Evolutionary conservation across 2,329 filamentous ascomycete species (phyloP).

Genomic region (Trichoderma afroharzianum): DNA sequence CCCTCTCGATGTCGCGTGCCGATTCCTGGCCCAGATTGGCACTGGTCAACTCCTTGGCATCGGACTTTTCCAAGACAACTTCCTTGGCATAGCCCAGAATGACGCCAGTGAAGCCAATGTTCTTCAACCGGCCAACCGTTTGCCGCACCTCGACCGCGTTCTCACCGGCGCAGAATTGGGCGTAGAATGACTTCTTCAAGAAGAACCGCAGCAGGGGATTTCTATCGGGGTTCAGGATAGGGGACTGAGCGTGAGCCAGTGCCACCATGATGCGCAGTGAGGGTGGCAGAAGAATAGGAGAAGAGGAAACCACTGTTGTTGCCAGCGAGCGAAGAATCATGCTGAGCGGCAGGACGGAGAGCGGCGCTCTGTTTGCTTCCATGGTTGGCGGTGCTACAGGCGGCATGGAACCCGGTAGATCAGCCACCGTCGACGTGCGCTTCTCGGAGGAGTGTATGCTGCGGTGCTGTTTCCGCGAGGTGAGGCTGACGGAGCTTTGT

Average conservation of each 20-base stretch:
- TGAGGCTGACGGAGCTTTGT: not conserved
- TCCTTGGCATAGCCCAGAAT: constrained; percentile 83
- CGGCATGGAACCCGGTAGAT: constrained; percentile 31
- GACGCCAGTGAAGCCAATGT: constrained; percentile 76
- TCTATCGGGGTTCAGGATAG: constrained; percentile 67
- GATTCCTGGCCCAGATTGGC: constrained; percentile 46
- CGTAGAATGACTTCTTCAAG: constrained; percentile 81
- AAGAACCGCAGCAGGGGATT: constrained; percentile 68
- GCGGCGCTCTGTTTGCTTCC: constrained; percentile 39
- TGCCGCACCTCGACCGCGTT: constrained; percentile 62
- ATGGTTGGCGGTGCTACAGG: constrained; percentile 24
- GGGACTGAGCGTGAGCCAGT: constrained; percentile 65
- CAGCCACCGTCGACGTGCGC: constrained; percentile 34
- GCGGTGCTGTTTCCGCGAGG: constrained; percentile 22
- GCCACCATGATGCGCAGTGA: constrained; percentile 65
- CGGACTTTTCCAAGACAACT: constrained; percentile 63
- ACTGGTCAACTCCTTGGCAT: constrained; percentile 43
- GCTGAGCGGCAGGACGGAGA: constrained; percentile 63
- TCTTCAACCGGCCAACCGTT: constrained; percentile 64
- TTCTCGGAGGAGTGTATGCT: constrained; percentile 37
- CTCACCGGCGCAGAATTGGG: constrained; percentile 87
- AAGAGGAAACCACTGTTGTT: constrained; percentile 68
- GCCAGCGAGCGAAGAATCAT: constrained; percentile 66
- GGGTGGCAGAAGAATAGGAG: constrained; percentile 63
- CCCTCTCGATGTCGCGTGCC: constrained; percentile 48